These are phyloP conservation scores for Fusarium virguliforme DNA, from an alignment of 2,329 filamentous ascomycete genomes.

Conservation along the genomic window DNA sequence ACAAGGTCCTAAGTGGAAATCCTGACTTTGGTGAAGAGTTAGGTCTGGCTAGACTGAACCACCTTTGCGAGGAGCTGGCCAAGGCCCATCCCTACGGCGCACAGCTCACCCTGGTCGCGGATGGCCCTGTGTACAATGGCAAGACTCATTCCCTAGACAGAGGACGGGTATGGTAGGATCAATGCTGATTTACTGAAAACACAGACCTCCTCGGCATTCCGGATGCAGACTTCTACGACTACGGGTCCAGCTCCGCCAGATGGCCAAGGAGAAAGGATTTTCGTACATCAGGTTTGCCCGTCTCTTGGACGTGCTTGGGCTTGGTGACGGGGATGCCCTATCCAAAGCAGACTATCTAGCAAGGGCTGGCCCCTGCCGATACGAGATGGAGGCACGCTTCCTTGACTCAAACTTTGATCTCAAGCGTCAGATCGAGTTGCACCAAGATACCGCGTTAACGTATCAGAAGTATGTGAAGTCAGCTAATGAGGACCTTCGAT, in stretches of 20 bases:
- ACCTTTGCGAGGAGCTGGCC: background rate
- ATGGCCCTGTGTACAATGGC: background rate
- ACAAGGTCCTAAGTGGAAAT: constrained; percentile 1
- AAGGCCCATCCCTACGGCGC: background rate
- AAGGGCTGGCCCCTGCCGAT: background rate
- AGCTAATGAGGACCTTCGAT: background rate
- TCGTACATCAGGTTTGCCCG: background rate
- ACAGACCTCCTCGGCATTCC: background rate
- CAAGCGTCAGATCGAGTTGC: background rate
- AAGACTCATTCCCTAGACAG: background rate
- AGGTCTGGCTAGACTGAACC: background rate
- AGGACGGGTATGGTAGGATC: background rate
- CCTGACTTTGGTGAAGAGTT: background rate
- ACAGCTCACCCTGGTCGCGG: background rate
- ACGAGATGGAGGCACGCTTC: background rate
- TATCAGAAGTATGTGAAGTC: background rate
- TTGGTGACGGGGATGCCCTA: background rate
- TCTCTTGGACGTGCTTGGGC: background rate
- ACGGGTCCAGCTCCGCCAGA: background rate
- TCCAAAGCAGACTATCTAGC: background rate
- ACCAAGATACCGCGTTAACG: background rate
- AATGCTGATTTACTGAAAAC: background rate
- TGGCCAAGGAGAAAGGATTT: background rate
- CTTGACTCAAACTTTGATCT: background rate
- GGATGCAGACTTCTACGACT: background rate